Conservation (phyloP, 225 moss, liverwort and hornwort species). For the Sphagnum contortum region DNA sequence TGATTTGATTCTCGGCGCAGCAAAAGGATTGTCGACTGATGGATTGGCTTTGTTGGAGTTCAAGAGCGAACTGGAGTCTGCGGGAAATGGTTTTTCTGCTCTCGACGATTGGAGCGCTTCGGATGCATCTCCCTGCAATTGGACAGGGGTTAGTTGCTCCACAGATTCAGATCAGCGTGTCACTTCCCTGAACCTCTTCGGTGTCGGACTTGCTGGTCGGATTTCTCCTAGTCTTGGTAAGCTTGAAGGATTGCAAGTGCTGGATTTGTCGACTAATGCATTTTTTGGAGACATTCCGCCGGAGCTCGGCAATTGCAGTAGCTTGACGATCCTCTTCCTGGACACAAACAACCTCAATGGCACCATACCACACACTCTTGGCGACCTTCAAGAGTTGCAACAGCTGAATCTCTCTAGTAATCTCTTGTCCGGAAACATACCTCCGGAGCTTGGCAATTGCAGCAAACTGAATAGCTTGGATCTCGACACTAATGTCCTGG, state of each 20-base stretch:
- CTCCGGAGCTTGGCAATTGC: too few relatives aligned
- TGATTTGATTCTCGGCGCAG: too few relatives aligned
- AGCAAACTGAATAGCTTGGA: constrained; percentile 14
- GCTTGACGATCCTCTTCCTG: constrained; percentile 19
- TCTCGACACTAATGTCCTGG: constrained; percentile 14
- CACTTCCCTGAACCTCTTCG: constrained; percentile 19
- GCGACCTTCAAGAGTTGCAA: constrained; percentile 6
- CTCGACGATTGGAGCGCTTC: constrained; percentile 22
- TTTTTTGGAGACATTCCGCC: constrained; percentile 27
- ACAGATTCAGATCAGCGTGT: constrained; percentile 4
- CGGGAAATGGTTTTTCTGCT: constrained; percentile 4
- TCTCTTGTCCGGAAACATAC: too few relatives aligned
- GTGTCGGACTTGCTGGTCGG: constrained; percentile 17
- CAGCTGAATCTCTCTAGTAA: too few relatives aligned
- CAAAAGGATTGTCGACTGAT: constrained; percentile 1
- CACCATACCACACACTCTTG: constrained; percentile 24
- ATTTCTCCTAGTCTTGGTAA: constrained; percentile 34
- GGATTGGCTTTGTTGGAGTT: constrained; percentile 35
- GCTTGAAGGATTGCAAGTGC: constrained; percentile 18
- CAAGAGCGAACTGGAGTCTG: constrained; percentile 8
- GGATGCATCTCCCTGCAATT: constrained; percentile 29
- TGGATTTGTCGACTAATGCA: constrained; percentile 14
- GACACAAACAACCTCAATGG: constrained; percentile 23
- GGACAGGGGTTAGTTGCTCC: constrained; percentile 31
- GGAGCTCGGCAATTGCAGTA: constrained; percentile 34